These are phyloP conservation scores for Cnidoscolus chayamansa DNA, from an alignment of 441 rosid genomes.

Conservation along the genomic window DNA sequence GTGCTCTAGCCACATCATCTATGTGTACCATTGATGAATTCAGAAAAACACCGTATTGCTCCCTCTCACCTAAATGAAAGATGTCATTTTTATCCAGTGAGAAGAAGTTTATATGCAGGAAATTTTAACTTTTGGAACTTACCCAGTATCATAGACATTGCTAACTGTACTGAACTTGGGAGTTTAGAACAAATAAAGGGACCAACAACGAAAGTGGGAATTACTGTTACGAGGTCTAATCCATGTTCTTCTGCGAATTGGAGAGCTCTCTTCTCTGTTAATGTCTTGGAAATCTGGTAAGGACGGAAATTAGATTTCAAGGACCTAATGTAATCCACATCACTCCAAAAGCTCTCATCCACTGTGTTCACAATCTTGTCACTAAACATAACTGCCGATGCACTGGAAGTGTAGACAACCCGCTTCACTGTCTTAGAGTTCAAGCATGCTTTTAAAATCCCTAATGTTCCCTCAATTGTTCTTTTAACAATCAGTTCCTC, in stretches of 20 bases:
- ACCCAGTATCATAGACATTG: slow-evolving; percentile 36
- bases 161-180: slow-evolving; percentile 25
- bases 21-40: slow-evolving; percentile 31
- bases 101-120: no score
- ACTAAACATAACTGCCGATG: slow-evolving; percentile 6
- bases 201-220: slow-evolving; percentile 34
- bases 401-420: slow-evolving; percentile 43
- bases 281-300: slow-evolving; percentile 33
- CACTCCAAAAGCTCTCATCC: slow-evolving; percentile 45
- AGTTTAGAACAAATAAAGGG: slow-evolving; percentile 40
- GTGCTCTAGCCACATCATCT: slow-evolving; percentile 43
- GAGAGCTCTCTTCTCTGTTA: slow-evolving; percentile 31
- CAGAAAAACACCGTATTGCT: neutral
- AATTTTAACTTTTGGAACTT: neutral
- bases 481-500: slow-evolving; percentile 25
- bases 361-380: slow-evolving; percentile 6
- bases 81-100: neutral
- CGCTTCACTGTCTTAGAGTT: slow-evolving; percentile 32
- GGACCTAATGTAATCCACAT: slow-evolving; percentile 24
- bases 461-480: slow-evolving; percentile 30
- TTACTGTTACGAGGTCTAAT: slow-evolving; percentile 29
- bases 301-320: neutral
- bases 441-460: slow-evolving; percentile 41
- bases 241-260: slow-evolving; percentile 31
- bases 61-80: slow-evolving; percentile 24